Conservation (phyloP, 306 rosid genomes). For the Casuarina glauca region DNA sequence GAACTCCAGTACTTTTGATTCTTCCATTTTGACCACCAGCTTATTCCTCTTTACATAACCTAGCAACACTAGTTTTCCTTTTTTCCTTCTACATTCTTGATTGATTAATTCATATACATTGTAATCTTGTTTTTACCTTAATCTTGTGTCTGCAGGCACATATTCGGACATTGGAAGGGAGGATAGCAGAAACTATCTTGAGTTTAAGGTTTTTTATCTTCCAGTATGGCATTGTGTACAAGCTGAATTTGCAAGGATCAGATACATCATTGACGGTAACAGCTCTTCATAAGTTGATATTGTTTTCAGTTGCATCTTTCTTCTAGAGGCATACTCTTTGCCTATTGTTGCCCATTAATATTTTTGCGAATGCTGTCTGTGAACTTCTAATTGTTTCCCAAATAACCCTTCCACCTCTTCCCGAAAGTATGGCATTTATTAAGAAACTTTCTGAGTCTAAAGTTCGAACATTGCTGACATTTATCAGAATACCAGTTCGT, state of each 20-base stretch:
- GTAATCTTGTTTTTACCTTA: background rate
- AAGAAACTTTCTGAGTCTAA: background rate
- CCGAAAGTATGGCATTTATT: background rate
- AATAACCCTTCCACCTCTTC: background rate
- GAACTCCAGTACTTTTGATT: background rate
- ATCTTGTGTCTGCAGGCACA: slow-evolving; percentile 56
- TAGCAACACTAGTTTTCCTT: background rate
- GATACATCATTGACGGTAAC: slow-evolving; percentile 81
- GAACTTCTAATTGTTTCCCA: background rate
- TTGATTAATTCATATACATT: background rate
- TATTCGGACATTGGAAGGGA: slow-evolving; percentile 70
- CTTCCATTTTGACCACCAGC: background rate
- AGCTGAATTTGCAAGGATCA: slow-evolving; percentile 58
- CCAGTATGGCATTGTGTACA: slow-evolving; percentile 93
- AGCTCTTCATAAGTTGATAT: slow-evolving; percentile 10
- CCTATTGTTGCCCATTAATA: background rate
- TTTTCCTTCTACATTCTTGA: background rate
- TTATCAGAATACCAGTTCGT: background rate
- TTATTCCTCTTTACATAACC: background rate
- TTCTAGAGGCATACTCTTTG: background rate
- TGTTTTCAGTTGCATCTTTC: background rate
- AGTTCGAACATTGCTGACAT: background rate
- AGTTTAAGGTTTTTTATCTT: slow-evolving; percentile 88
- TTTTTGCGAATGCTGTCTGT: background rate
- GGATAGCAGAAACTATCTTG: slow-evolving; percentile 82